These are phyloP conservation scores for Wickerhamiella shivajii DNA, from an alignment of 805 yeast genomes.

Conservation along the genomic window DNA sequence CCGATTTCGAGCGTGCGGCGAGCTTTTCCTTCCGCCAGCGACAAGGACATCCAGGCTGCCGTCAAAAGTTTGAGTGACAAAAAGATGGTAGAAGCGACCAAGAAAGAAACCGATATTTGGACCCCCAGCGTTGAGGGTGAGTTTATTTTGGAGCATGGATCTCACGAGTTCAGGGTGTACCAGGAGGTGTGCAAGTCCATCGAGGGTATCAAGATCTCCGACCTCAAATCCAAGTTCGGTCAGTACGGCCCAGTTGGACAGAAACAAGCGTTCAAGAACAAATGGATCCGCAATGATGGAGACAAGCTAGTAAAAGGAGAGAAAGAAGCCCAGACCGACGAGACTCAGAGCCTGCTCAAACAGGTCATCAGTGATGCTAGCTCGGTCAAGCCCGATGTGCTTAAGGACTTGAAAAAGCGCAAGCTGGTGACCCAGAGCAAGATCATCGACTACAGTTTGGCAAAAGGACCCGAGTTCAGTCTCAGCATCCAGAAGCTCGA, in stretches of 20 bases:
- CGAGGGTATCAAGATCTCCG: slow-evolving; percentile 71
- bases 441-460: slow-evolving; percentile 56
- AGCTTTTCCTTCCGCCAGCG: slow-evolving; percentile 41
- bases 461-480: slow-evolving; percentile 75
- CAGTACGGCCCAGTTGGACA: slow-evolving; percentile 83
- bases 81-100: slow-evolving; percentile 58
- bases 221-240: slow-evolving; percentile 52
- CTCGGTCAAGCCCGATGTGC: slow-evolving; percentile 48
- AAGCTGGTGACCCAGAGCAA: slow-evolving; percentile 64
- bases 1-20: slow-evolving; percentile 55
- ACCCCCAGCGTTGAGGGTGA: slow-evolving; percentile 66
- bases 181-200: slow-evolving; percentile 57
- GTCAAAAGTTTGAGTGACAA: slow-evolving; percentile 76
- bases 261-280: slow-evolving; percentile 93
- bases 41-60: slow-evolving; percentile 39
- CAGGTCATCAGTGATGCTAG: slow-evolving; percentile 39
- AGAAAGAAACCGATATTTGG: slow-evolving; percentile 66
- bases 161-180: slow-evolving; percentile 77
- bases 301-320: slow-evolving; percentile 52
- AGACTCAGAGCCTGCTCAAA: slow-evolving; percentile 46
- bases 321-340: slow-evolving; percentile 38
- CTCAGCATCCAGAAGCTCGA: slow-evolving; percentile 65
- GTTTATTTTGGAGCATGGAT: slow-evolving; percentile 64
- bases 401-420: slow-evolving; percentile 84
- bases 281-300: slow-evolving; percentile 86